phyloP scores from a whole-genome alignment of 306 rosid species.

The Cicer yamashitae region DNA sequence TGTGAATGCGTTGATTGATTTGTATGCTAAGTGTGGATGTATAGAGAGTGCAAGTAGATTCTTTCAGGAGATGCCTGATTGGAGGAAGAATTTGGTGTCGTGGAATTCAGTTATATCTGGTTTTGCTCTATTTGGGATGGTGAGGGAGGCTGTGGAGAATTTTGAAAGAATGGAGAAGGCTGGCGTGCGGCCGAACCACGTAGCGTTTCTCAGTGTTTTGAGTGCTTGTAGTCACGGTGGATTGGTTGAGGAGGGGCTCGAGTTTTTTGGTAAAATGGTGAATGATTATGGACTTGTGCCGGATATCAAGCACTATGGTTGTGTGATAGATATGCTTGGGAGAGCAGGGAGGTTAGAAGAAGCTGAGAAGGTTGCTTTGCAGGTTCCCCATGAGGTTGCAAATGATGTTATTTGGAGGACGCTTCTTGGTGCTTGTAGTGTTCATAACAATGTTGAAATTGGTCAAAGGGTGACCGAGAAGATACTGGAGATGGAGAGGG shows the following conservation, averaged over 20 bases:
- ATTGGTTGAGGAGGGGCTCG: slow-evolving; percentile 73
- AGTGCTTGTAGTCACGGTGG: slow-evolving; percentile 83
- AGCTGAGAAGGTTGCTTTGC: slow-evolving; percentile 69
- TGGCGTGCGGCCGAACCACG: slow-evolving; percentile 64
- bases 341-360: slow-evolving; percentile 76
- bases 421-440: slow-evolving; percentile 73
- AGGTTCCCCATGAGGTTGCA: slow-evolving; percentile 61
- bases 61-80: slow-evolving; percentile 56
- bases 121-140: slow-evolving; percentile 74
- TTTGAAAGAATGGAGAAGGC: slow-evolving; percentile 64
- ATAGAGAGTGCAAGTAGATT: slow-evolving; percentile 57
- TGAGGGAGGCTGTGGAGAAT: slow-evolving; percentile 60
- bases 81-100: slow-evolving; percentile 66
- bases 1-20: slow-evolving; percentile 66
- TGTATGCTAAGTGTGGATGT: slow-evolving; percentile 82
- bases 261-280: slow-evolving; percentile 67
- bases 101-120: slow-evolving; percentile 75
- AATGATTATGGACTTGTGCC: slow-evolving; percentile 52
- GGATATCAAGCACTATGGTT: slow-evolving; percentile 72
- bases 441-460: slow-evolving; percentile 63
- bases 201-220: slow-evolving; percentile 65
- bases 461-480: slow-evolving; percentile 66
- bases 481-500: slow-evolving; percentile 62
- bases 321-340: slow-evolving; percentile 75
- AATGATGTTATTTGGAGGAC: slow-evolving; percentile 79